A percentile compares a stretch with the other conserved stretches of the same genome.
Evolutionary conservation across 73 alveolate genomes (phyloP).

Genomic region (Paramecium pentaurelia): DNA sequence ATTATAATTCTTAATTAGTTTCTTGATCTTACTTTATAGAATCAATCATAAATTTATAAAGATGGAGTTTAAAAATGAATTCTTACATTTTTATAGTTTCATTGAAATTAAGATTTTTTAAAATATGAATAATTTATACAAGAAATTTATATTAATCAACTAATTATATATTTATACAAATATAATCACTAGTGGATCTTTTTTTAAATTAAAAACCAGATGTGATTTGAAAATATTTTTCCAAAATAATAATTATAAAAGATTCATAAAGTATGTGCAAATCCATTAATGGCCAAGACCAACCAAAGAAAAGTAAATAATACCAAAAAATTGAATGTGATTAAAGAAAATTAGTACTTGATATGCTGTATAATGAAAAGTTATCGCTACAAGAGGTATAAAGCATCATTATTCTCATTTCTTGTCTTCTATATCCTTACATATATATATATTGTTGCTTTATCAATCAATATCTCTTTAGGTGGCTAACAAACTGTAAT

Average conservation of each 20-base stretch:
- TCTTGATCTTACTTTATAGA: neutral
- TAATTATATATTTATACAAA: neutral
- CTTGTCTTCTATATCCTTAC: neutral
- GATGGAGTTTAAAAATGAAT: neutral
- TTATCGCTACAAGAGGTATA: neutral
- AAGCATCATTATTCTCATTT: neutral
- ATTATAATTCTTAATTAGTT: neutral
- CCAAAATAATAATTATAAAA: neutral
- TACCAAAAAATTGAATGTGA: neutral
- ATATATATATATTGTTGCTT: neutral
- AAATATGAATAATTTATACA: neutral
- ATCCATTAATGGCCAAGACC: neutral
- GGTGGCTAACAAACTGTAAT: slow-evolving; percentile 20
- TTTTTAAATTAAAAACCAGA: neutral
- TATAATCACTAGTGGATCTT: neutral
- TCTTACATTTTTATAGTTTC: neutral
- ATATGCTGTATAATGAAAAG: neutral
- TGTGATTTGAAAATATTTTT: neutral
- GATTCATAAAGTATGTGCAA: neutral
- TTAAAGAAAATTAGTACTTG: neutral
- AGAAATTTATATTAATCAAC: neutral
- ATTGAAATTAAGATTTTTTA: neutral
- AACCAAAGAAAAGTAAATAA: neutral
- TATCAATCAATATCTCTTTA: neutral
- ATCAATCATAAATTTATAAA: neutral